Base-by-base conservation (phyloP, 306 rosid species). In the Trichosanthes truncata region DNA sequence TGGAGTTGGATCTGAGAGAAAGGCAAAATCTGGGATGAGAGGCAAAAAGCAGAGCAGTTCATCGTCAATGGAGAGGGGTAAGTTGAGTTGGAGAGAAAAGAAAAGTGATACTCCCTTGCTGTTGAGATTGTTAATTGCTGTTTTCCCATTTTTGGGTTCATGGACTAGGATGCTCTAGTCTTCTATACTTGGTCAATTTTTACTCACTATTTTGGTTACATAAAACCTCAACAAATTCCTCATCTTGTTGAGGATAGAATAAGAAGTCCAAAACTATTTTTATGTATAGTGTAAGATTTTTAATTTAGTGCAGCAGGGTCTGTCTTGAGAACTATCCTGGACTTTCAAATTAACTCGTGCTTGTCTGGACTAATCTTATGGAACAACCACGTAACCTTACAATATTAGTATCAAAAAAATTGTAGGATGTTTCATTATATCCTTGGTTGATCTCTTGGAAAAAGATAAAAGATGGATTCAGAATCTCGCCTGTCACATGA, bases 131-230 rank as follows among this genome's bases (percentile, higher is more conserved):
- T 87, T 92, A 80, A 83, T 95, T 59, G 97, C 98, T 59, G 71
- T 95, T 83, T 92, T 95, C 79, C 98, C 98, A 63, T 92, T 95
- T 87, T 78, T 95, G 87, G 93, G 97, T 33, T 60, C 93, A 23
- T 95, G 97, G 97, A 92, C 97, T 83, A 92, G 85, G 90, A 91
- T 95, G 88, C 75, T 67, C 71, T 63, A 6, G 17, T 41, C 76
- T 46, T 72, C 38, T 46, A 72, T 46, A 23, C 25, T 26, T 43
- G 0, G 8, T 31, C 36, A 26, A 73, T 15, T 15, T 72, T 71
- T 14, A 45, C 21, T 45, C 36, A 43, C 26, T 71, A 23, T 25
- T 71, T 43, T 43, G 11, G 53, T 6, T 45, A 23, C 29, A 38
- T 43, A 12, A 40, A 71, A 45, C 76, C 20, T 12, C 43, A 63